A percentile compares a stretch with the other conserved stretches of the same genome.
Conservation (phyloP, 306 rosid species). For the Begonia loranthoides region DNA sequence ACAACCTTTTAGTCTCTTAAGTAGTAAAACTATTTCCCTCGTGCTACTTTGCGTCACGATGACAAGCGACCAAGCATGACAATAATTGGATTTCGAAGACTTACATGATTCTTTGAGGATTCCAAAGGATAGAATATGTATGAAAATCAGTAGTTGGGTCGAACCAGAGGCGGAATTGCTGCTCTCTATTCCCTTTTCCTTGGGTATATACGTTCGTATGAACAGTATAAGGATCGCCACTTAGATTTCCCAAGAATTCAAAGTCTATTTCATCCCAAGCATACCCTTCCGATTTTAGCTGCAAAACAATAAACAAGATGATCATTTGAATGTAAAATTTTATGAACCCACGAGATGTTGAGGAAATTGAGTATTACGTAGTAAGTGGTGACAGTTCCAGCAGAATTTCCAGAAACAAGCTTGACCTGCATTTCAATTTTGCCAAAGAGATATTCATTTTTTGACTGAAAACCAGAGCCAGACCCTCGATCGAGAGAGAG, state of each 20-base stretch:
- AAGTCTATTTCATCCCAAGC: slow-evolving; percentile 72
- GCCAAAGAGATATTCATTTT: slow-evolving; percentile 43
- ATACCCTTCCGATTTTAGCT: slow-evolving; percentile 50
- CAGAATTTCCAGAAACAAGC: slow-evolving; percentile 66
- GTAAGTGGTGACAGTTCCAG: slow-evolving; percentile 73
- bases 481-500: slow-evolving; percentile 42
- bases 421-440: slow-evolving; percentile 66
- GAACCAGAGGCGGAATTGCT: slow-evolving; percentile 67
- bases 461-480: slow-evolving; percentile 67
- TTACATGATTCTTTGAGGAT: slow-evolving; percentile 36
- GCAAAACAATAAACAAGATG: background rate
- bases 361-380: slow-evolving; percentile 25
- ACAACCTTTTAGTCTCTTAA: no score
- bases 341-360: background rate
- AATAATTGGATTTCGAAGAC: slow-evolving; percentile 4
- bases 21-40: no score
- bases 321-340: no score
- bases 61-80: background rate
- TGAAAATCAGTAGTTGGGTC: slow-evolving; percentile 69
- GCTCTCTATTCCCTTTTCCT: slow-evolving; percentile 69
- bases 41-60: no score
- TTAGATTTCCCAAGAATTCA: slow-evolving; percentile 56
- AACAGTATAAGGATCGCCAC: slow-evolving; percentile 60
- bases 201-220: slow-evolving; percentile 59
- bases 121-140: slow-evolving; percentile 62